phyloP scores from a whole-genome alignment of 495 filamentous ascomycete species.

The Astrocystis sublimbata region DNA sequence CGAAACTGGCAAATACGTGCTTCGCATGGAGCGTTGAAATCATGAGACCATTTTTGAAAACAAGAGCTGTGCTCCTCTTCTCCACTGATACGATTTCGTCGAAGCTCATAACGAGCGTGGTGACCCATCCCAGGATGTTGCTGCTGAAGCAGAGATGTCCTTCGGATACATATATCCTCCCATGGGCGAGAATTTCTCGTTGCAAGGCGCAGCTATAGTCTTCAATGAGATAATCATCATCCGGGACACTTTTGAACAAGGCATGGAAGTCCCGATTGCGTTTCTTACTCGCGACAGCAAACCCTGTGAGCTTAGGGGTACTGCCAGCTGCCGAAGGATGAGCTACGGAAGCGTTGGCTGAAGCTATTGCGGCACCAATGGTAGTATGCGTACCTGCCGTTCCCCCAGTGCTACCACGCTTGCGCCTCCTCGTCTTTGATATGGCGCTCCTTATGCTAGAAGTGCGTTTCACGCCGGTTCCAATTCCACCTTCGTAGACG shows the following conservation, averaged over 20 bases:
- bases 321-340: constrained; percentile 58
- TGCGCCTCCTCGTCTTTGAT: constrained; percentile 57
- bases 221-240: constrained; percentile 97
- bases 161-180: constrained; percentile 93
- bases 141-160: constrained; percentile 98
- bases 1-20: constrained; percentile 92
- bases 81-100: constrained; percentile 96
- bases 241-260: constrained; percentile 92
- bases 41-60: constrained; percentile 97
- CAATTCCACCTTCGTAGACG: constrained; percentile 66
- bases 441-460: constrained; percentile 83
- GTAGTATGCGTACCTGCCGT: constrained; percentile 39
- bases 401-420: constrained; percentile 75
- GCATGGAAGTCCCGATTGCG: constrained; percentile 94
- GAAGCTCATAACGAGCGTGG: constrained; percentile 94
- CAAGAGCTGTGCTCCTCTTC: constrained; percentile 91
- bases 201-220: constrained; percentile 97
- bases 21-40: constrained; percentile 95
- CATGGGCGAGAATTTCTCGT: constrained; percentile 92
- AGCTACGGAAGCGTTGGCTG: constrained; percentile 64
- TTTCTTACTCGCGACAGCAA: constrained; percentile 94
- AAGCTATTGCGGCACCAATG: constrained; percentile 68
- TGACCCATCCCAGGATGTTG: constrained; percentile 98
- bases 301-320: constrained; percentile 81
- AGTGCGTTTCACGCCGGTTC: constrained; percentile 63